phyloP scores from a whole-genome alignment of 2,329 filamentous ascomycete species.

The Raffaelea ambrosiae region DNA sequence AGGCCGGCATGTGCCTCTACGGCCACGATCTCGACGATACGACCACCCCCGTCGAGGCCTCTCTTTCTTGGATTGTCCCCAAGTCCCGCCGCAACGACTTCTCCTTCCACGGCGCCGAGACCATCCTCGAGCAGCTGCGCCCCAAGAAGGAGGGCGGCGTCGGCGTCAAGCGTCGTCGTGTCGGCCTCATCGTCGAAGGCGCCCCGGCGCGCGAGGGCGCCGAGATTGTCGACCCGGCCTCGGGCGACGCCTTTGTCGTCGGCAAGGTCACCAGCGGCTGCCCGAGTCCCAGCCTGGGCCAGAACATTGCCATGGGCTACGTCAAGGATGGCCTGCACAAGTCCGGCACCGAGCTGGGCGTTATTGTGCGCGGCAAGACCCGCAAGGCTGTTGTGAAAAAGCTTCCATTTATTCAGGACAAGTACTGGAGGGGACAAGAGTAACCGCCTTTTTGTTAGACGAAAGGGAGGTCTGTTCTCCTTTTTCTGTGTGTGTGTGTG shows the following conservation, averaged over 20 bases:
- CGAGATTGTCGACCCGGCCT: constrained; percentile 52
- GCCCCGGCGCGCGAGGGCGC: constrained; percentile 86
- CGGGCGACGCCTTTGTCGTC: constrained; percentile 59
- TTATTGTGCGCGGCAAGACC: constrained; percentile 68
- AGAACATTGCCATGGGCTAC: constrained; percentile 96
- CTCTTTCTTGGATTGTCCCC: constrained; percentile 70
- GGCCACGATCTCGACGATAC: constrained; percentile 89
- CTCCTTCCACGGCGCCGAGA: constrained; percentile 76
- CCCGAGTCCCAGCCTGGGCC: constrained; percentile 75
- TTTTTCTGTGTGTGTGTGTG: no score
- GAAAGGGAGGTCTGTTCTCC: no score
- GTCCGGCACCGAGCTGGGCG: constrained; percentile 69
- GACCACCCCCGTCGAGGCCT: constrained; percentile 51
- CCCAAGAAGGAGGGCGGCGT: constrained; percentile 62
- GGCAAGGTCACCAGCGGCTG: constrained; percentile 83
- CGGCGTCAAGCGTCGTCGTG: constrained; percentile 62
- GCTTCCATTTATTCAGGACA: constrained; percentile 80
- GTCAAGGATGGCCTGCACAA: constrained; percentile 76
- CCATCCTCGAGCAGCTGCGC: constrained; percentile 69
- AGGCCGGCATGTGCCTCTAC: constrained; percentile 99
- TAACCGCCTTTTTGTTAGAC: no score
- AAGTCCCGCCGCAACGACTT: constrained; percentile 59
- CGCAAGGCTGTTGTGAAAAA: constrained; percentile 69
- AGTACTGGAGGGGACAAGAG: constrained; percentile 58
- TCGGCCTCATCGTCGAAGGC: constrained; percentile 76